Conservation (phyloP, 192 early-diverging fungal genomes). For the Linnemannia elongata region DNA sequence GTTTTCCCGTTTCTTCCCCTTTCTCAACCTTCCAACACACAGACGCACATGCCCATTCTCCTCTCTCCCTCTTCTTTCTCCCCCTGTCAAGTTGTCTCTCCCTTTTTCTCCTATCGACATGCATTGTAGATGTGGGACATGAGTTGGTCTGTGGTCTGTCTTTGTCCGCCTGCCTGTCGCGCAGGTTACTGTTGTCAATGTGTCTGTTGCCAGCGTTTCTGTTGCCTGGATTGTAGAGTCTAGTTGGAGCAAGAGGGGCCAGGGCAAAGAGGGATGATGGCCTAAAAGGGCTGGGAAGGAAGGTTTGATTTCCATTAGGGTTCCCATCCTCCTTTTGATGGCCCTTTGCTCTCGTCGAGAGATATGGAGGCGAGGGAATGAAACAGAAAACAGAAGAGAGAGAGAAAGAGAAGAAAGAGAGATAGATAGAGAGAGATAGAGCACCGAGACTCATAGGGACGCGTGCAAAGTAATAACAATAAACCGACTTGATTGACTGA, state of each 20-base stretch:
- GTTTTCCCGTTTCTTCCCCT: background rate
- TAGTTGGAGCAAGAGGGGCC: background rate
- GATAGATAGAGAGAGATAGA: too few relatives aligned
- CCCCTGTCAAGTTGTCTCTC: background rate
- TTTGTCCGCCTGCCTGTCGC: background rate
- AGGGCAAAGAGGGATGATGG: background rate
- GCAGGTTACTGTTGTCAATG: background rate
- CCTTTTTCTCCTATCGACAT: background rate
- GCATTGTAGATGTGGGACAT: background rate
- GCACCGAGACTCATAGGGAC: too few relatives aligned
- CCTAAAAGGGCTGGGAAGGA: background rate
- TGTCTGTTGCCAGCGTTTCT: background rate
- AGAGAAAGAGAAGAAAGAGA: too few relatives aligned
- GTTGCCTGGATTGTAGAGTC: background rate
- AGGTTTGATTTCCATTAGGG: conserved; percentile 1
- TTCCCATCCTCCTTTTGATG: background rate
- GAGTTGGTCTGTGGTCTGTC: background rate
- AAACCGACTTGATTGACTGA: too few relatives aligned
- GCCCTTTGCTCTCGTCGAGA: background rate
- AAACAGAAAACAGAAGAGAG: too few relatives aligned
- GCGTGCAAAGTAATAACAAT: too few relatives aligned
- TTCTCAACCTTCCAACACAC: background rate
- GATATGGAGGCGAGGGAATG: background rate
- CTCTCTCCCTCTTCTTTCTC: background rate
- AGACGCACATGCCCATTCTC: background rate